phyloP scores from a whole-genome alignment of 2,329 filamentous ascomycete genomes.

The Xylaria sp. region DNA sequence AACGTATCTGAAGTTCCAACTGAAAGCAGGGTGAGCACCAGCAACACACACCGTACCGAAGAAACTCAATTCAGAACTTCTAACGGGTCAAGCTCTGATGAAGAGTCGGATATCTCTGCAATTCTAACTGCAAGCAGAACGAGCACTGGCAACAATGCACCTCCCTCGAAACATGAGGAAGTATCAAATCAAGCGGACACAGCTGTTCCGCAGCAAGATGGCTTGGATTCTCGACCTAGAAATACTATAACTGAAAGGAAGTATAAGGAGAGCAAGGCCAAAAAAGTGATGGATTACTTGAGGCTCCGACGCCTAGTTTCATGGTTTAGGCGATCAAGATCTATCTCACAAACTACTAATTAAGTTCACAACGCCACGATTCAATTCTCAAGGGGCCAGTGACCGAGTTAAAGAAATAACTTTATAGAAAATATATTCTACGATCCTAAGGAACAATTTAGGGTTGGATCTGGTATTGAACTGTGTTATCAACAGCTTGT shows the following conservation, averaged over 20 bases:
- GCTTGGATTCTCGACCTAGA: neutral
- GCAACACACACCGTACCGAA: neutral
- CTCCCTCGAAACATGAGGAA: neutral
- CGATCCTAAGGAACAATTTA: neutral
- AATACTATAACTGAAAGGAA: neutral
- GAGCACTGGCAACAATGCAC: neutral
- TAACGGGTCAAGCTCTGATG: neutral
- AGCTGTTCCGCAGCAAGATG: neutral
- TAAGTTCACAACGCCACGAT: neutral
- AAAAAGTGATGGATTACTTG: neutral
- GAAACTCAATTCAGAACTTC: neutral
- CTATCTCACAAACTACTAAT: neutral
- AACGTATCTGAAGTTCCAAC: neutral
- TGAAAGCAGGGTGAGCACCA: conserved; percentile 1
- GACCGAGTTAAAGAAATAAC: neutral
- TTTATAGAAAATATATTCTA: neutral
- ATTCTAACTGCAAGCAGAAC: neutral
- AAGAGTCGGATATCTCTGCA: neutral
- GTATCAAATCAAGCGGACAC: neutral
- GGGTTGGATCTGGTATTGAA: neutral
- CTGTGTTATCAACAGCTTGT: neutral
- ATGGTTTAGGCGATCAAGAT: neutral
- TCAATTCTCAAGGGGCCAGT: neutral
- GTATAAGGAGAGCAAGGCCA: neutral
- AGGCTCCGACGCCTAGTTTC: neutral